A percentile compares a stretch with the other conserved stretches of the same genome.
phyloP scores from a whole-genome alignment of 352 stramenopile genomes.

The Phytopythium litorale region DNA sequence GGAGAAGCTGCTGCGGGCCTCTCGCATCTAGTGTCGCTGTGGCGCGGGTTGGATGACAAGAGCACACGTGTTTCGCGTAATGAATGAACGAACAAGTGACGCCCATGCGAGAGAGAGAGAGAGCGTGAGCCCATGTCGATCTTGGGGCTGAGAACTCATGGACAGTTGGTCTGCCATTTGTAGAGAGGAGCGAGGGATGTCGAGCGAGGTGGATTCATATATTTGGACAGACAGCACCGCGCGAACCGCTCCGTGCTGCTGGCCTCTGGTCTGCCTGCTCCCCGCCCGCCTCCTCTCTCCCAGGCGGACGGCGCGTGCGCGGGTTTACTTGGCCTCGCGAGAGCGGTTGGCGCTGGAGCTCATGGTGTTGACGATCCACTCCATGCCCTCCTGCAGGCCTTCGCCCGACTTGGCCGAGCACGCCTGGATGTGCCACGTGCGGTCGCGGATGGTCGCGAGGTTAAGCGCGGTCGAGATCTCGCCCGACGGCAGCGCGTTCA shows the following conservation, averaged over 20 bases:
- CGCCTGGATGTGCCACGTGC: slow-evolving; percentile 89
- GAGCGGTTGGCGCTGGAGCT: slow-evolving; percentile 35
- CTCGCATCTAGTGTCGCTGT: background rate
- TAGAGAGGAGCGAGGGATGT: too few relatives aligned
- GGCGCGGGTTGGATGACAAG: background rate
- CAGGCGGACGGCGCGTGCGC: too few relatives aligned
- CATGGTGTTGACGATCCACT: slow-evolving; percentile 87
- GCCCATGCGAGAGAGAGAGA: too few relatives aligned
- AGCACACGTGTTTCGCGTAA: slow-evolving; percentile 1
- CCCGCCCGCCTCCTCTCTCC: background rate
- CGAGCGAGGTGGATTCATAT: background rate
- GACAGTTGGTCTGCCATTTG: too few relatives aligned
- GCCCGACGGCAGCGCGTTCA: slow-evolving; percentile 87
- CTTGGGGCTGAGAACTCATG: too few relatives aligned
- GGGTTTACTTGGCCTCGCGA: slow-evolving; percentile 59
- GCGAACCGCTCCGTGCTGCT: background rate
- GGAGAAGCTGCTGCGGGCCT: background rate
- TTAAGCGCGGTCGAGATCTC: slow-evolving; percentile 92
- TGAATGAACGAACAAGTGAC: slow-evolving; percentile 1
- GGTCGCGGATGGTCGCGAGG: slow-evolving; percentile 84
- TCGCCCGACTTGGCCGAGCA: slow-evolving; percentile 90
- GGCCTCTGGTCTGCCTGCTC: background rate
- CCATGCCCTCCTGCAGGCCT: slow-evolving; percentile 85
- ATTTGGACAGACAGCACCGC: background rate
- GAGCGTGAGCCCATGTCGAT: background rate